A percentile compares a stretch with the other conserved stretches of the same genome.
These are phyloP conservation scores for Agaricus blazei DNA, from an alignment of 768 basidiomycete species.

Conservation along the genomic window DNA sequence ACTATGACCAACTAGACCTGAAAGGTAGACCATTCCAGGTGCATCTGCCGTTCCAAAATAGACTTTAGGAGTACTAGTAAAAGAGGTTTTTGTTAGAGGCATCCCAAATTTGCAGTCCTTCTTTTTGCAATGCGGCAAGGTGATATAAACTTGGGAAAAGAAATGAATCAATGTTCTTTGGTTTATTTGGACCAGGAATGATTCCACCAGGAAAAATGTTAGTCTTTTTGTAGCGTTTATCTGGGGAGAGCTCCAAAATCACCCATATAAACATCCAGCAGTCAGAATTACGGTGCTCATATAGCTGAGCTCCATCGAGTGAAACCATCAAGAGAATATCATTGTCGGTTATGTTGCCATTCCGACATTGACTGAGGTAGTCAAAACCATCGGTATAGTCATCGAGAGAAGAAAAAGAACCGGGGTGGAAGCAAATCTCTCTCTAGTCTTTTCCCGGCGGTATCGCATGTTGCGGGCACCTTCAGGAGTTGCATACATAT, in stretches of 20 bases:
- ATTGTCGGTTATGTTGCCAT: conserved; percentile 18
- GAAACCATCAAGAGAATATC: conserved; percentile 28
- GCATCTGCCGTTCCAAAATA: conserved; percentile 27
- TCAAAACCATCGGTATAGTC: conserved; percentile 23
- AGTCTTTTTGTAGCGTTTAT: conserved; percentile 21
- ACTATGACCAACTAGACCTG: conserved; percentile 29
- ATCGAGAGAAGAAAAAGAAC: conserved; percentile 7
- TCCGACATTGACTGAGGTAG: conserved; percentile 16
- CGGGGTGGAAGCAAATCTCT: background rate
- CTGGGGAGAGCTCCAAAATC: conserved; percentile 20
- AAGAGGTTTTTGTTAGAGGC: conserved; percentile 11
- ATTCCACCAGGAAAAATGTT: conserved; percentile 18
- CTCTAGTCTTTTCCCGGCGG: background rate
- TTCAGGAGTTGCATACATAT: conserved; percentile 16
- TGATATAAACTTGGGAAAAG: conserved; percentile 29
- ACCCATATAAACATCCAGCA: conserved; percentile 26
- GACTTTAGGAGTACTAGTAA: conserved; percentile 17
- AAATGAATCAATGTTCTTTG: conserved; percentile 27
- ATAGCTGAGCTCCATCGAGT: conserved; percentile 35
- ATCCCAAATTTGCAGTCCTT: conserved; percentile 28
- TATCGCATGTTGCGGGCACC: background rate
- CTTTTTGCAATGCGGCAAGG: conserved; percentile 23
- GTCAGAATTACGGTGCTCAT: conserved; percentile 28
- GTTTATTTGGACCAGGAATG: conserved; percentile 25
- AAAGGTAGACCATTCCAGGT: conserved; percentile 25